Evolutionary conservation across 768 basidiomycete species (phyloP), one percentile per base, ranked within the genome.

Genomic region (Ramaria rubella): DNA sequence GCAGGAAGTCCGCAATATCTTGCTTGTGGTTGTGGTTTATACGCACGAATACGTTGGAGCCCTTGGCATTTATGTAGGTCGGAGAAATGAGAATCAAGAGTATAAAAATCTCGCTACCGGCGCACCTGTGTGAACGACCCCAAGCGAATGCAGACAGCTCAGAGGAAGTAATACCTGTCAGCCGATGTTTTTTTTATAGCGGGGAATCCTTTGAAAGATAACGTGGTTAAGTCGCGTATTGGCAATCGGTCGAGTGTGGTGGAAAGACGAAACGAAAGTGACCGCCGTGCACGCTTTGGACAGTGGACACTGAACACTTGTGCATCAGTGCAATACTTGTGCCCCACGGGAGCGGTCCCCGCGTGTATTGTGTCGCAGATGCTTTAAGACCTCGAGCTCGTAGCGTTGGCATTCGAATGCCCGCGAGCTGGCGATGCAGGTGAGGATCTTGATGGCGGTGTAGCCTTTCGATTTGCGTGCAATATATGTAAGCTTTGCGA

Each of bases 1-100:
- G 29, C 36, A 64, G 55, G 27, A 27, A 42, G 9, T 44, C 46
- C 8, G 29, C 26, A 26, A 56, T 63, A 7, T 38, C 27, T 24
- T 42, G 44, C 48, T 60, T 11, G 11, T 38, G 11, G 36, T 38
- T 38, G 36, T 38, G 11, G 36, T 38, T n/a, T 38, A 38, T 38
- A 38, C 36, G n/a, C 36, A 38, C n/a, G 36, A 38, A 38, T 38
- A 38, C 36, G 36, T 38, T 38, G 36, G 36, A 38, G 36, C 36
- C 36, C 36, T 38, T 38, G 36, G n/a, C 36, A 38, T 38, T n/a
- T 38, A 38, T n/a, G 36, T 11, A 38, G n/a, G 36, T 38, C n/a
- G n/a, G 36, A 38, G 36, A 11, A n/a, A n/a, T 38, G 36, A 38
- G 36, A n/a, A 38, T n/a, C 36, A 38, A 38, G 11, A 38, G n/a